Conservation (phyloP, 1,139 yeast species). For the Protomyces lactucae-debilis region DNA sequence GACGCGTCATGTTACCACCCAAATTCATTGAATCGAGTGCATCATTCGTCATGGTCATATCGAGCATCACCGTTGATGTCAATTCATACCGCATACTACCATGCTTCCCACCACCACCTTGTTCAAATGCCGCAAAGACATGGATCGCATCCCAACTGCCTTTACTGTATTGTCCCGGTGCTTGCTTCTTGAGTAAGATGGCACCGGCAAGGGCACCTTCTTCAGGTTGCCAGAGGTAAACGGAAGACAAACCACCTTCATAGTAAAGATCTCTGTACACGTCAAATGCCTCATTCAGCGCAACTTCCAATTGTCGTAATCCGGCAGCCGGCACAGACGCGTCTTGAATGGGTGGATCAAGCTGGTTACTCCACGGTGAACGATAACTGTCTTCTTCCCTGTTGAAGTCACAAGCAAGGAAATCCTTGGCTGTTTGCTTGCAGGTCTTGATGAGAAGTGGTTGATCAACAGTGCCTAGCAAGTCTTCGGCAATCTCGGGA, state of each 20-base stretch:
- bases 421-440: conserved; percentile 57
- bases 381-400: conserved; percentile 90
- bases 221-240: conserved; percentile 81
- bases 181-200: conserved; percentile 70
- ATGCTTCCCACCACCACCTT: conserved; percentile 36
- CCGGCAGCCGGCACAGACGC: conserved; percentile 68
- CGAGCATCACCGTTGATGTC: conserved; percentile 84
- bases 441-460: conserved; percentile 66
- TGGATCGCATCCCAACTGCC: conserved; percentile 92
- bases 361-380: conserved; percentile 85
- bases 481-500: conserved; percentile 82
- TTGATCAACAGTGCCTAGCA: conserved; percentile 79
- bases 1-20: conserved; percentile 83
- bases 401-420: conserved; percentile 85
- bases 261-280: conserved; percentile 88
- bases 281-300: conserved; percentile 88
- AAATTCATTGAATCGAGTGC: conserved; percentile 49
- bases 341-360: conserved; percentile 60
- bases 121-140: conserved; percentile 69
- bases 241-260: conserved; percentile 87
- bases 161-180: conserved; percentile 26
- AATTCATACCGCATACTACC: conserved; percentile 55
- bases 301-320: conserved; percentile 67
- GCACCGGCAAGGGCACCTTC: conserved; percentile 78
- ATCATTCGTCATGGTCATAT: conserved; percentile 45